Percentiles rank a stretch among this genome's conserved stretches.
Evolutionary conservation across 257 asterid genomes (phyloP).

Genomic region (Apocynum venetum): DNA sequence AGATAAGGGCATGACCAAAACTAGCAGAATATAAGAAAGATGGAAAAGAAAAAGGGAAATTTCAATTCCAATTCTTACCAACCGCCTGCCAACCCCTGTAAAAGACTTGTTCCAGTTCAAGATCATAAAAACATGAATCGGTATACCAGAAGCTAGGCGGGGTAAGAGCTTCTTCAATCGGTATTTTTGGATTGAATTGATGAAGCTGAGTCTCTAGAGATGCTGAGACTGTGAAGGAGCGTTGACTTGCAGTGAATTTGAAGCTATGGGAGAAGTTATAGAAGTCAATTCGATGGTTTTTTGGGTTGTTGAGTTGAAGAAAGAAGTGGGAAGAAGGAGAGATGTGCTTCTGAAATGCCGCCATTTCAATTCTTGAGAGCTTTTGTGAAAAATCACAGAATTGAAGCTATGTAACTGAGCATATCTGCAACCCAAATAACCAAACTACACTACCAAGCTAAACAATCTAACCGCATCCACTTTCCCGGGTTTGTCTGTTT

Average conservation of each 20-base stretch:
- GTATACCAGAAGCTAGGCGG: conserved; percentile 88
- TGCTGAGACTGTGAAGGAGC: conserved; percentile 1
- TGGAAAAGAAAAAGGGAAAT: not conserved
- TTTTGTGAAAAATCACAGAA: not conserved
- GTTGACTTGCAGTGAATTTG: not conserved
- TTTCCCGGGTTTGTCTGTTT: too few relatives aligned
- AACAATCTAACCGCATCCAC: too few relatives aligned
- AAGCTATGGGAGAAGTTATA: not conserved
- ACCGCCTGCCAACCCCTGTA: conserved; percentile 72
- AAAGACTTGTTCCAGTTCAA: conserved; percentile 61
- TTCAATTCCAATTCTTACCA: conserved; percentile 29
- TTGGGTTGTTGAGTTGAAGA: conserved; percentile 3
- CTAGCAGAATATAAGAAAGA: not conserved
- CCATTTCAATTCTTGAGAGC: not conserved
- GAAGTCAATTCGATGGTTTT: not conserved
- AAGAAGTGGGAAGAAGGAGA: not conserved
- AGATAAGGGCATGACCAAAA: not conserved
- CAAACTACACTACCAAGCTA: too few relatives aligned
- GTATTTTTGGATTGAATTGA: conserved; percentile 62
- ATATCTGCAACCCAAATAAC: too few relatives aligned
- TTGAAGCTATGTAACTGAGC: too few relatives aligned
- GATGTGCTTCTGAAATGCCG: conserved; percentile 2
- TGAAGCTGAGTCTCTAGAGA: conserved; percentile 13
- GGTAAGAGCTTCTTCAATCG: conserved; percentile 62
- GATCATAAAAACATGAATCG: conserved; percentile 52